Percentiles rank a stretch among this genome's conserved stretches.
These are phyloP conservation scores for Huntiella omanensis DNA, from an alignment of 2,329 filamentous ascomycete genomes.

Conservation along the genomic window DNA sequence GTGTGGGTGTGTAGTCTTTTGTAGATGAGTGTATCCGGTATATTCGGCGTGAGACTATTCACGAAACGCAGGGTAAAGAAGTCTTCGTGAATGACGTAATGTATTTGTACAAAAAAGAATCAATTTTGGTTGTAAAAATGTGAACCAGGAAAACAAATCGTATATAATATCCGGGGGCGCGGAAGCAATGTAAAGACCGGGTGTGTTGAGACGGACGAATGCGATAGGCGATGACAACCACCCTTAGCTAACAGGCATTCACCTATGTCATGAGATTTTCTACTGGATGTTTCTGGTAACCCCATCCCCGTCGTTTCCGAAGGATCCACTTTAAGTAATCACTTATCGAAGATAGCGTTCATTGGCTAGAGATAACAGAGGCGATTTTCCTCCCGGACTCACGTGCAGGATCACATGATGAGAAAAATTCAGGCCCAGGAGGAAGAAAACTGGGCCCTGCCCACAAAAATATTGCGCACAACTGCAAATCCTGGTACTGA, in stretches of 20 bases:
- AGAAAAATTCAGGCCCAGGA: slow-evolving; percentile 2
- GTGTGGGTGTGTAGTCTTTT: not conserved
- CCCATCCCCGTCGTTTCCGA: not conserved
- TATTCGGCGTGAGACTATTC: not conserved
- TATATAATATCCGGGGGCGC: too few species aligned
- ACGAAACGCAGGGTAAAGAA: not conserved
- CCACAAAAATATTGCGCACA: slow-evolving; percentile 10
- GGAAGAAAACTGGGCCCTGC: slow-evolving; percentile 5
- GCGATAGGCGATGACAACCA: too few species aligned
- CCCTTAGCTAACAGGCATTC: not conserved
- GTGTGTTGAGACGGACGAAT: too few species aligned
- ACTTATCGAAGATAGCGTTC: slow-evolving; percentile 4
- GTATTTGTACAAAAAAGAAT: not conserved
- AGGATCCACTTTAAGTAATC: not conserved
- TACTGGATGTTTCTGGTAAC: slow-evolving; percentile 5
- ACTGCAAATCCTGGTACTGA: slow-evolving; percentile 12
- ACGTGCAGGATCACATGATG: slow-evolving; percentile 8
- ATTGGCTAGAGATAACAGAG: slow-evolving; percentile 9
- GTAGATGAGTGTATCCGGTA: not conserved
- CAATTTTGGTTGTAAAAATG: not conserved
- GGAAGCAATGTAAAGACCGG: too few species aligned
- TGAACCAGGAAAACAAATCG: not conserved
- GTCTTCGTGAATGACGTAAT: too few species aligned
- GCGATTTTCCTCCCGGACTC: not conserved
- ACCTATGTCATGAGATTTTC: slow-evolving; percentile 6